A percentile compares a stretch with the other conserved stretches of the same genome.
phyloP scores from a whole-genome alignment of 1,139 yeast genomes.

The Zygoascus hellenicus region DNA sequence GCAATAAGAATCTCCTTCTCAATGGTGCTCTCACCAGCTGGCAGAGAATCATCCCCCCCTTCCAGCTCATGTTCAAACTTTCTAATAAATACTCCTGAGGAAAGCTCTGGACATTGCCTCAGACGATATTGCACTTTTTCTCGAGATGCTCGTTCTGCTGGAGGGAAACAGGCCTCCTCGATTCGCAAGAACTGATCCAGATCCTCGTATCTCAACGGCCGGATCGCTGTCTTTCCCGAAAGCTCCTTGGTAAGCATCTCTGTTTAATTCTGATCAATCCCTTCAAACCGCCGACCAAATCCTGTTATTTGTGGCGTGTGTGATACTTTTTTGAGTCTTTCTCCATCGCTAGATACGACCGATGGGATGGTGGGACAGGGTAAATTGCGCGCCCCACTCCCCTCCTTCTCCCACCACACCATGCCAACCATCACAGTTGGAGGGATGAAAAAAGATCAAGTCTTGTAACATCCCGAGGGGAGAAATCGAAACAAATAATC shows the following conservation, averaged over 20 bases:
- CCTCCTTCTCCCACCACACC: too few species aligned
- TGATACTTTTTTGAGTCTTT: too few species aligned
- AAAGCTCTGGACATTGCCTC: constrained; percentile 79
- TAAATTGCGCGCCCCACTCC: too few species aligned
- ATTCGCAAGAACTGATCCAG: constrained; percentile 52
- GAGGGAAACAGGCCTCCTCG: constrained; percentile 67
- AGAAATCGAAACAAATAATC: not conserved
- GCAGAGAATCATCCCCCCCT: not conserved
- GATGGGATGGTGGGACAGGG: too few species aligned
- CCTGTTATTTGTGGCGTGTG: too few species aligned
- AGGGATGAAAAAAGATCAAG: too few species aligned
- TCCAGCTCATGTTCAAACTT: constrained; percentile 39
- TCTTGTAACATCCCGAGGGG: too few species aligned
- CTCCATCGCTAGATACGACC: too few species aligned
- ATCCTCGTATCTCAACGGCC: constrained; percentile 76
- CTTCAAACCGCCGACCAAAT: too few species aligned
- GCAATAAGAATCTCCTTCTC: constrained; percentile 68
- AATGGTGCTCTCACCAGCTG: constrained; percentile 17
- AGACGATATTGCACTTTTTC: constrained; percentile 68
- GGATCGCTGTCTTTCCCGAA: constrained; percentile 65
- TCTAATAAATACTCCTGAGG: constrained; percentile 80
- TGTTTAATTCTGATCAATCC: too few species aligned
- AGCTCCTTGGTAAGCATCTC: constrained; percentile 27
- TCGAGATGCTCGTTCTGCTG: constrained; percentile 55
- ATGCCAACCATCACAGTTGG: too few species aligned